A percentile compares a stretch with the other conserved stretches of the same genome.
These are phyloP conservation scores for Marasmius fiardii DNA, from an alignment of 1,284 basidiomycete genomes.

Conservation along the genomic window DNA sequence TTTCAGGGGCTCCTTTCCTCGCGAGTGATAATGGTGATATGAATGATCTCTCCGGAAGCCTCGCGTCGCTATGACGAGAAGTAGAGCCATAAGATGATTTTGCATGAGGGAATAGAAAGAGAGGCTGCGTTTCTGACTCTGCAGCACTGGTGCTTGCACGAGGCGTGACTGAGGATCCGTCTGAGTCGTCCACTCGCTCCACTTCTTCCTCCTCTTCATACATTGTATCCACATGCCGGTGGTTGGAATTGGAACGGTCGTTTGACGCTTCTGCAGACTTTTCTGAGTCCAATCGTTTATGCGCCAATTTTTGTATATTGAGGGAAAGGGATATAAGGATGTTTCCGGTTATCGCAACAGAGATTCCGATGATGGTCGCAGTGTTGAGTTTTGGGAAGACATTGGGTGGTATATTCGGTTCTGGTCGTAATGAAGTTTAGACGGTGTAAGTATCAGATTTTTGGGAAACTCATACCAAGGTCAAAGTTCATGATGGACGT, in stretches of 20 bases:
- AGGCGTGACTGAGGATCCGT: background rate
- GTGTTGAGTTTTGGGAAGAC: conserved; percentile 56
- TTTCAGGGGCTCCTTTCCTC: background rate
- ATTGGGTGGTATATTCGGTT: background rate
- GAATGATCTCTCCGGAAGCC: conserved; percentile 15
- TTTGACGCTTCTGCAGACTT: conserved; percentile 14
- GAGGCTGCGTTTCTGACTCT: conserved; percentile 23
- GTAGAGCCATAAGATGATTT: conserved; percentile 19
- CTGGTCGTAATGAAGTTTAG: background rate
- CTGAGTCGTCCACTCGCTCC: conserved; percentile 11
- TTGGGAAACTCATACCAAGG: background rate
- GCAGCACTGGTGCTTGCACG: conserved; percentile 1
- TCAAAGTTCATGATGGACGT: no score
- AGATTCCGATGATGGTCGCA: conserved; percentile 75
- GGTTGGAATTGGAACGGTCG: conserved; percentile 2
- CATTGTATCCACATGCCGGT: conserved; percentile 19
- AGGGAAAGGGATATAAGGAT: conserved; percentile 87
- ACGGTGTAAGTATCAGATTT: background rate
- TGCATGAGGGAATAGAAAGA: conserved; percentile 21
- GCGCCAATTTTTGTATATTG: conserved; percentile 90
- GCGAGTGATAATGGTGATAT: conserved; percentile 20
- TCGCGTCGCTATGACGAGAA: conserved; percentile 12
- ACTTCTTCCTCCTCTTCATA: conserved; percentile 23
- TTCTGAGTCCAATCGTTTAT: conserved; percentile 62
- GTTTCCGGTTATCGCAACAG: conserved; percentile 83